Conservation (phyloP, 306 rosid genomes). For the Abrus pulchellus region DNA sequence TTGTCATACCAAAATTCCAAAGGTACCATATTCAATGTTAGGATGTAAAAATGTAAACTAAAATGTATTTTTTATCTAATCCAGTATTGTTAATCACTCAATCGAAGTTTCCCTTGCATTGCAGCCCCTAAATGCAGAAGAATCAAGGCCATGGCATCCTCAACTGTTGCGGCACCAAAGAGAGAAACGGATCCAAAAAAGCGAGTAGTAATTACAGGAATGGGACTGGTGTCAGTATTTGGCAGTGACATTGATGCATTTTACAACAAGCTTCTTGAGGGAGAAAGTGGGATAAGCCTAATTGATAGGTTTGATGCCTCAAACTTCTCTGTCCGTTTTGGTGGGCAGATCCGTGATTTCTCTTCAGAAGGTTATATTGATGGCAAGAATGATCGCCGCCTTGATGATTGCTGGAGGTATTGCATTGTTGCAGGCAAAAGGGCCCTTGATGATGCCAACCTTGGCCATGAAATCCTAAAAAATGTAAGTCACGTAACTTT, state of each 20-base stretch:
- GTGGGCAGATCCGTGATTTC: slow-evolving; percentile 70
- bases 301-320: slow-evolving; percentile 79
- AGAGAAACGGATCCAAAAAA: slow-evolving; percentile 78
- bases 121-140: slow-evolving; percentile 59
- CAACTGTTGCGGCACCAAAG: slow-evolving; percentile 63
- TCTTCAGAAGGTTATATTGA: slow-evolving; percentile 70
- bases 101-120: background rate
- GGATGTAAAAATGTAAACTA: slow-evolving; percentile 8
- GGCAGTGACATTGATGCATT: slow-evolving; percentile 67
- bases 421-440: slow-evolving; percentile 72
- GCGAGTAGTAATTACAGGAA: slow-evolving; percentile 77
- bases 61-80: background rate
- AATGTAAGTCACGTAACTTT: slow-evolving; percentile 50
- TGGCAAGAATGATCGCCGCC: slow-evolving; percentile 63
- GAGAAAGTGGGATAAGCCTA: slow-evolving; percentile 78
- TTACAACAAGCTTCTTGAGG: slow-evolving; percentile 73
- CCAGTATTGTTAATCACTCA: background rate
- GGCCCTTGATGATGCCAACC: slow-evolving; percentile 80
- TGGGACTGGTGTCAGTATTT: slow-evolving; percentile 78
- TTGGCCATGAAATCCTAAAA: slow-evolving; percentile 64
- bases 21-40: background rate
- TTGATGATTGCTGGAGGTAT: slow-evolving; percentile 75
- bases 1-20: background rate
- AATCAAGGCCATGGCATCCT: slow-evolving; percentile 59
- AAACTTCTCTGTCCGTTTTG: slow-evolving; percentile 63